Conservation (phyloP, 345 rosid genomes). For the Carallia pectinifolia region DNA sequence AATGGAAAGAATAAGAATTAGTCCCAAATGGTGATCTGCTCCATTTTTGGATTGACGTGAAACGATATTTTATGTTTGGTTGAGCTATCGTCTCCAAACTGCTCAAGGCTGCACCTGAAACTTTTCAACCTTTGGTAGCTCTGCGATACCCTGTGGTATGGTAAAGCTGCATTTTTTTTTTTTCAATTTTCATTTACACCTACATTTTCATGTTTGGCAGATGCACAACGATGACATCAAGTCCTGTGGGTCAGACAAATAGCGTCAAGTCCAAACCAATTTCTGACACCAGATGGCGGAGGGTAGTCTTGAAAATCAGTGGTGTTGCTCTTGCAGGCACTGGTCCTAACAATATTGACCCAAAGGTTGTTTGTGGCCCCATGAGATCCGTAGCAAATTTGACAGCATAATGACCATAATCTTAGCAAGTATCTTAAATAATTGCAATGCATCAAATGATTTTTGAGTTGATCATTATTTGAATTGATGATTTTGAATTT, state of each 20-base stretch:
- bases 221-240: constrained; percentile 38
- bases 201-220: constrained; percentile 29
- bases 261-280: constrained; percentile 6
- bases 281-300: not conserved
- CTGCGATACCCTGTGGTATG: not conserved
- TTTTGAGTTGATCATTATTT: not conserved
- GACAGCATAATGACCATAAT: not conserved
- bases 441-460: not conserved
- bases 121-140: not conserved
- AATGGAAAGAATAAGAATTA: too few relatives aligned
- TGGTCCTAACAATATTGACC: constrained; percentile 2
- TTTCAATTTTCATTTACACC: not conserved
- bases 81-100: too few relatives aligned
- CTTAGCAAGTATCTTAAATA: not conserved
- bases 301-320: constrained; percentile 3
- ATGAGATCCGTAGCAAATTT: constrained; percentile 20
- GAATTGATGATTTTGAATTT: not conserved
- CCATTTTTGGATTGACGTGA: too few relatives aligned
- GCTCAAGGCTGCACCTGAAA: not conserved
- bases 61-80: too few relatives aligned
- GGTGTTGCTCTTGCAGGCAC: constrained; percentile 5
- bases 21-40: too few relatives aligned
- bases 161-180: not conserved
- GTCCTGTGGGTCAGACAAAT: constrained; percentile 44
- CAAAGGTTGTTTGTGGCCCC: not conserved